These are phyloP conservation scores for Skeletonema grethae DNA, from an alignment of 108 stramenopile genomes.

Conservation along the genomic window DNA sequence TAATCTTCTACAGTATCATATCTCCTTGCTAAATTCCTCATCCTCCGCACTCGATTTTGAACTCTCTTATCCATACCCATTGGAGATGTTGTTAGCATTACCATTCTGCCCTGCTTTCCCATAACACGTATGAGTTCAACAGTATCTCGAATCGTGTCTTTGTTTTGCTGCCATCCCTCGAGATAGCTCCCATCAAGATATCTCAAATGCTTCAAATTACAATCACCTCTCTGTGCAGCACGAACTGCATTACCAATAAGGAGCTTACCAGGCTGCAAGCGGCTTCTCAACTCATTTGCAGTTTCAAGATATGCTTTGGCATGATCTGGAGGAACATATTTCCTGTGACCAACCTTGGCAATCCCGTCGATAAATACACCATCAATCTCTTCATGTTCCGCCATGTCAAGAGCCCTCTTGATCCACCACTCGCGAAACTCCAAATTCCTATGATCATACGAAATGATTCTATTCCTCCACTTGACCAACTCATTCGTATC, in stretches of 20 bases:
- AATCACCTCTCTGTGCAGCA: constrained; percentile 1
- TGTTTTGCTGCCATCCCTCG: constrained; percentile 27
- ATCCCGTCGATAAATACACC: constrained; percentile 49
- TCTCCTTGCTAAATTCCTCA: constrained; percentile 14
- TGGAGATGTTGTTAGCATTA: constrained; percentile 28
- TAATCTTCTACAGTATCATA: constrained; percentile 19
- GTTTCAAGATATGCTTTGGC: constrained; percentile 29
- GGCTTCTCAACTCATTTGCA: constrained; percentile 28
- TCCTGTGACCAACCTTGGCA: constrained; percentile 4
- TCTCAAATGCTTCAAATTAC: constrained; percentile 29
- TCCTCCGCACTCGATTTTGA: not conserved
- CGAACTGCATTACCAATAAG: constrained; percentile 42
- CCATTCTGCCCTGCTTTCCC: constrained; percentile 17
- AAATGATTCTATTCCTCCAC: constrained; percentile 23
- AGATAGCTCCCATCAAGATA: constrained; percentile 48
- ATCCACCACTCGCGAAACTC: constrained; percentile 51
- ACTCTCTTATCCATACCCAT: not conserved
- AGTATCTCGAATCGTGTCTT: constrained; percentile 7
- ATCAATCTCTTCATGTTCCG: constrained; percentile 33
- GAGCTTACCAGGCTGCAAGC: constrained; percentile 33
- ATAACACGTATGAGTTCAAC: constrained; percentile 34
- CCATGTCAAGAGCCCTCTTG: constrained; percentile 34
- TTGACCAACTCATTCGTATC: constrained; percentile 6
- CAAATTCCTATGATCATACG: constrained; percentile 36
- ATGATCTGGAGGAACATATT: constrained; percentile 1